Evolutionary conservation across 2,329 filamentous ascomycete genomes (phyloP), one percentile per base, ranked within the genome.

Genomic region (Arthrobotrys pseudoclavata): DNA sequence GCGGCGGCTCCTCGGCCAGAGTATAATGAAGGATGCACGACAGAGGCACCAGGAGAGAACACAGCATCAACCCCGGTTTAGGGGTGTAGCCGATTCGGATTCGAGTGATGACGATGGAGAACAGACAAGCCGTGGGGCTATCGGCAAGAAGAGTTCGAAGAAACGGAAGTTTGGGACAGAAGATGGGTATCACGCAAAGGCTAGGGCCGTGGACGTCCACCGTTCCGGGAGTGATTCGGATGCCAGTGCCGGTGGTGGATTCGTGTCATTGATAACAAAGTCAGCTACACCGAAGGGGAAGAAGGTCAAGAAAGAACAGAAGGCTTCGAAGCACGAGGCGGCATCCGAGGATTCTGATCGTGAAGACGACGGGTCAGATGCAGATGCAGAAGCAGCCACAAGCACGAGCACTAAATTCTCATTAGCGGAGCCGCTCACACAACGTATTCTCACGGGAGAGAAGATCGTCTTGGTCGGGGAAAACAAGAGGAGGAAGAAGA

Each of bases 1-100:
- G 63, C 85, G 83, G 80, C 85, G 85, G 69, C 81, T 87, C 3
- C 82, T 87, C 22, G 85, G 85, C 18, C 66, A 60, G 42, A 71
- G 42, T 53, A 55, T 63, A 0, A 50, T 67, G 26, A 77, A 71
- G 26, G 67, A 77, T 18, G 67, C 74, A 1, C 74, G 67, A n/a
- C 74, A 77, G 20, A 31, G 61, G 50, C 74, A 77, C n/a, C 24
- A 63, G 12, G 74, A 77, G 50, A 67, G 67, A 40, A 71, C 74
- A 3, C 18, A 42, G 20, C 31, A 60, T n/a, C 67, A 50, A 42
- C 31, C 15, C 12, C 61, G 37, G 1, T 2, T 18, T 1, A 31
- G 42, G n/a, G 34, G 26, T 5, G 24, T 18, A 9, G 47, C 66
- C 18, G 24, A 37, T 26, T 31, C 52, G 4, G 52, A 31, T 18